Percentiles rank a stretch among this genome's conserved stretches.
phyloP scores from a whole-genome alignment of 2,329 filamentous ascomycete species.

The Dryadomyces sulphureus region DNA sequence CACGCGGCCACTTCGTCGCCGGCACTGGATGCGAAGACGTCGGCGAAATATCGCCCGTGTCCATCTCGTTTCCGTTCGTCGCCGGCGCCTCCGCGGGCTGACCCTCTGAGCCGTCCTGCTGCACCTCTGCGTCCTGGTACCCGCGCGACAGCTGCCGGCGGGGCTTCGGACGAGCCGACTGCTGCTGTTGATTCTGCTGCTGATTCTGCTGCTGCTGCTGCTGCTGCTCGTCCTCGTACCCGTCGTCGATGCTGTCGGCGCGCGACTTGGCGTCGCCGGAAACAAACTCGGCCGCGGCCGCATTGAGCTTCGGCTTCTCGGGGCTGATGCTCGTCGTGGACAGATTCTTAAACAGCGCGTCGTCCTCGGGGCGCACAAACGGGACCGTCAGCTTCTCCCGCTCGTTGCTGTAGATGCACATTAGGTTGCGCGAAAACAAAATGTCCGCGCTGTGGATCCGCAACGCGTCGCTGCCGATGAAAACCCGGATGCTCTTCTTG shows the following conservation, averaged over 20 bases:
- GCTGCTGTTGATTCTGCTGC: neutral
- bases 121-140: neutral
- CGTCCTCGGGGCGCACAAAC: conserved; percentile 83
- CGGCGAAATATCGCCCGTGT: conserved; percentile 21
- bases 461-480: conserved; percentile 79
- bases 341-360: conserved; percentile 63
- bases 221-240: conserved; percentile 5
- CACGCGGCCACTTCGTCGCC: conserved; percentile 16
- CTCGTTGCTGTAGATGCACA: conserved; percentile 77
- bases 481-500: conserved; percentile 62
- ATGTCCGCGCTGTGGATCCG: conserved; percentile 80
- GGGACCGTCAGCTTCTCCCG: conserved; percentile 79
- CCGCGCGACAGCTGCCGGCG: neutral
- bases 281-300: conserved; percentile 29
- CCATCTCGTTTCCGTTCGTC: conserved; percentile 13
- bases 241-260: conserved; percentile 8
- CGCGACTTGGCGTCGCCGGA: conserved; percentile 16
- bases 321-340: conserved; percentile 43
- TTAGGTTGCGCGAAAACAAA: conserved; percentile 78
- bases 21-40: conserved; percentile 20
- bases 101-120: neutral
- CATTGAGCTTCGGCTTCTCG: conserved; percentile 44
- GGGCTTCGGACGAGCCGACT: neutral
- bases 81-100: neutral
- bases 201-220: conserved; percentile 1